phyloP scores from a whole-genome alignment of 345 rosid species.

The Arabis alpina region DNA sequence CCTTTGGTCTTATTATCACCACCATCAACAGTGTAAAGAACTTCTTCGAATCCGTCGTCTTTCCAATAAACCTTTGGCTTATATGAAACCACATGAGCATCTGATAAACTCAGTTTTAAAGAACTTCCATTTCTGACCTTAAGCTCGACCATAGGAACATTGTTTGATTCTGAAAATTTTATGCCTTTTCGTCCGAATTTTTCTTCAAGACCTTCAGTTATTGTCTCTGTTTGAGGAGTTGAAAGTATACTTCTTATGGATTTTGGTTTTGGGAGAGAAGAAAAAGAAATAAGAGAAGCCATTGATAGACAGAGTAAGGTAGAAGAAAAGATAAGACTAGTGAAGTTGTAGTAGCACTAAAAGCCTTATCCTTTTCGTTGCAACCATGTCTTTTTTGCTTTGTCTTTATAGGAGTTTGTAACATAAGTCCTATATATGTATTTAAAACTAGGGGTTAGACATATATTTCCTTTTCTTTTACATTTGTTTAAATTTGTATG shows the following conservation, averaged over 20 bases:
- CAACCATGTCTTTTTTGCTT: not conserved
- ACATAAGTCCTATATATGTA: too few relatives aligned
- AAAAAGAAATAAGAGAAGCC: constrained; percentile 75
- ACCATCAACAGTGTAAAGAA: constrained; percentile 67
- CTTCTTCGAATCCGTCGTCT: constrained; percentile 79
- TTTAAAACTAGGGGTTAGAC: too few relatives aligned
- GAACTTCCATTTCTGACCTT: constrained; percentile 88
- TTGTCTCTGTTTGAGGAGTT: constrained; percentile 33
- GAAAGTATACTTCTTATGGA: constrained; percentile 40
- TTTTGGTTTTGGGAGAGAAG: constrained; percentile 58
- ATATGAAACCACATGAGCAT: constrained; percentile 83
- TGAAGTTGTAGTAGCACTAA: constrained; percentile 9
- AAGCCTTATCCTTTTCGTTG: constrained; percentile 21
- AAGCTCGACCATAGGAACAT: constrained; percentile 55
- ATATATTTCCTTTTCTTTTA: not conserved
- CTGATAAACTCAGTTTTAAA: constrained; percentile 58
- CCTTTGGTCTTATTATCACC: constrained; percentile 45
- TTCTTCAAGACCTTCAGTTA: constrained; percentile 55
- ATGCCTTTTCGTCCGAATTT: constrained; percentile 79
- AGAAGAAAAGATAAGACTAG: constrained; percentile 30
- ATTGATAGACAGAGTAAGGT: constrained; percentile 38
- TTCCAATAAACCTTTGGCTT: constrained; percentile 83
- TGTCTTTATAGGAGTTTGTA: too few relatives aligned
- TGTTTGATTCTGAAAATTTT: constrained; percentile 65
- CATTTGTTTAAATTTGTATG: too few relatives aligned